Percentiles rank a stretch among this genome's conserved stretches.
phyloP scores from a whole-genome alignment of 2,329 filamentous ascomycete genomes.

The Cladosporium sp. region DNA sequence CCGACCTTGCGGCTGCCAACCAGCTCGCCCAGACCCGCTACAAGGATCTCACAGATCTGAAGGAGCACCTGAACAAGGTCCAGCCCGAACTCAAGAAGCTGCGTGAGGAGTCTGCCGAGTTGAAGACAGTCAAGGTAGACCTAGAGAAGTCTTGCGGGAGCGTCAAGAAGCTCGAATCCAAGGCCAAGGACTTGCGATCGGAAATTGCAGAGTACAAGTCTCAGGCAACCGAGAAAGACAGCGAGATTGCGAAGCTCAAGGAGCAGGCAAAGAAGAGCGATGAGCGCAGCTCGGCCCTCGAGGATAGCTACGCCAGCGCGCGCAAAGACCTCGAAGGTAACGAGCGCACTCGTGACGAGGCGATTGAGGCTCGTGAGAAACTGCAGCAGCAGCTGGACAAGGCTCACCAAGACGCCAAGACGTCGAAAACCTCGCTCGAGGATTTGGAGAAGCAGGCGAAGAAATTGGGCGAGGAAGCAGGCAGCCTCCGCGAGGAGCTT shows the following conservation, averaged over 20 bases:
- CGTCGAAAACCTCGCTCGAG: conserved; percentile 56
- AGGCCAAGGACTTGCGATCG: conserved; percentile 73
- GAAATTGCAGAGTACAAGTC: conserved; percentile 70
- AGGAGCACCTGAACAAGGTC: conserved; percentile 74
- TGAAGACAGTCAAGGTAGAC: conserved; percentile 74
- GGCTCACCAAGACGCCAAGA: conserved; percentile 65
- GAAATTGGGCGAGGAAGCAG: conserved; percentile 64
- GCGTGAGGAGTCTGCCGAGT: conserved; percentile 68
- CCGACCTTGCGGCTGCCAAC: conserved; percentile 80
- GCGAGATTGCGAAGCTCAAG: conserved; percentile 71
- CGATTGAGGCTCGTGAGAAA: conserved; percentile 69
- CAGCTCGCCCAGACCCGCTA: conserved; percentile 82
- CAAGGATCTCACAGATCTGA: conserved; percentile 79
- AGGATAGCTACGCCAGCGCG: conserved; percentile 71
- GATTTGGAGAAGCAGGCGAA: conserved; percentile 71
- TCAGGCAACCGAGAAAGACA: conserved; percentile 67
- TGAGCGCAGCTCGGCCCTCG: conserved; percentile 65
- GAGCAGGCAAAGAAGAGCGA: conserved; percentile 75
- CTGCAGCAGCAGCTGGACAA: conserved; percentile 64
- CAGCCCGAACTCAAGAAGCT: conserved; percentile 81
- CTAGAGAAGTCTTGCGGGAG: conserved; percentile 60
- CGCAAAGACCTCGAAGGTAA: conserved; percentile 74
- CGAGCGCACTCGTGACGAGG: conserved; percentile 75
- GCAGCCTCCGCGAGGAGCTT: conserved; percentile 69
- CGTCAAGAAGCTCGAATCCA: conserved; percentile 71